phyloP scores from a whole-genome alignment of 208 protist species.

The Leishmania braziliensis region DNA sequence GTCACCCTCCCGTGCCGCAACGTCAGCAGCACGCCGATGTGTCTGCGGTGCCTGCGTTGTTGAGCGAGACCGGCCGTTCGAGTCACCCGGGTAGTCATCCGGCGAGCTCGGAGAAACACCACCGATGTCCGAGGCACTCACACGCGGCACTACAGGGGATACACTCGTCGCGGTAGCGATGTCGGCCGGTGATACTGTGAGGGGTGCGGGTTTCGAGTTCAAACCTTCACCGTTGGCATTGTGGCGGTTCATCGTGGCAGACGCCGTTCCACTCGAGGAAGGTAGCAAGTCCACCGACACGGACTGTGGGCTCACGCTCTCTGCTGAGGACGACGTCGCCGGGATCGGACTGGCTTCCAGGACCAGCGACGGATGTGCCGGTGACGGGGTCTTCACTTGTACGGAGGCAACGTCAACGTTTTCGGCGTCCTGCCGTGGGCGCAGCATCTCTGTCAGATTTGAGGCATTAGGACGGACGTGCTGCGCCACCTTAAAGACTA shows the following conservation, averaged over 20 bases:
- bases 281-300: conserved; percentile 9
- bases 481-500: conserved; percentile 40
- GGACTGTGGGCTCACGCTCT: conserved; percentile 19
- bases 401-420: conserved; percentile 13
- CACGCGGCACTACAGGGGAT: background rate
- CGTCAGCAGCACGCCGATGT: conserved; percentile 18
- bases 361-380: conserved; percentile 14
- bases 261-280: conserved; percentile 12
- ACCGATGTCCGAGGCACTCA: background rate
- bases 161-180: conserved; percentile 9
- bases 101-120: conserved; percentile 6
- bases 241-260: background rate
- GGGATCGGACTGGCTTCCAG: conserved; percentile 24
- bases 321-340: conserved; percentile 3
- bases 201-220: background rate
- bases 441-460: conserved; percentile 28
- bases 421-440: conserved; percentile 14
- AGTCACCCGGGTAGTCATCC: conserved; percentile 1
- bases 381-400: conserved; percentile 18
- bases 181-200: conserved; percentile 19
- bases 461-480: conserved; percentile 19
- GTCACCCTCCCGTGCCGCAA: background rate
- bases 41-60: conserved; percentile 30
- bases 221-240: background rate
- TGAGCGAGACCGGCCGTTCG: conserved; percentile 22